A percentile compares a stretch with the other conserved stretches of the same genome.
Evolutionary conservation across 2,329 filamentous ascomycete species (phyloP).

Genomic region (Trichoderma pleuroti): DNA sequence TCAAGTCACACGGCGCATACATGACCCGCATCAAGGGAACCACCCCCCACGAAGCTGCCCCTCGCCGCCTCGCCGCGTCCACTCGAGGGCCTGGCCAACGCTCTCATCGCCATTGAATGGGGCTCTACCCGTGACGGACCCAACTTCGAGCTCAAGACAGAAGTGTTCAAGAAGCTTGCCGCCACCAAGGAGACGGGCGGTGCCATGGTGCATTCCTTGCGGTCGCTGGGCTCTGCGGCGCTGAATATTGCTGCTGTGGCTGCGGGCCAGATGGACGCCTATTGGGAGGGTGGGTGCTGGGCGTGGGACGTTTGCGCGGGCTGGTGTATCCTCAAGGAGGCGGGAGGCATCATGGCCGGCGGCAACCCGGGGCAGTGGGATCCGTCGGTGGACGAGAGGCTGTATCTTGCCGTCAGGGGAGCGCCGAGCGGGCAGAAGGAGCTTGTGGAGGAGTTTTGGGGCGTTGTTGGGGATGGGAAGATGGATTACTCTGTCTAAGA

Average conservation of each 20-base stretch:
- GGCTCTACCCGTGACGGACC: conserved; percentile 63
- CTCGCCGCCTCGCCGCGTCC: conserved; percentile 49
- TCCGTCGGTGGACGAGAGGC: conserved; percentile 54
- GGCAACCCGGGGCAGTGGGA: conserved; percentile 72
- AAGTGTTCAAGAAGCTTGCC: conserved; percentile 61
- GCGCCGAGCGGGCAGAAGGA: conserved; percentile 58
- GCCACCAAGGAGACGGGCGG: conserved; percentile 60
- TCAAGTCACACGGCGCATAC: conserved; percentile 65
- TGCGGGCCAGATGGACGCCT: conserved; percentile 66
- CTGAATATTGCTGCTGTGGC: conserved; percentile 72
- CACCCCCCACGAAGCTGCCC: conserved; percentile 38
- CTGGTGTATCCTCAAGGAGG: conserved; percentile 72
- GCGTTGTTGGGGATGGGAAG: conserved; percentile 51
- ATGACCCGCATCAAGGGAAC: conserved; percentile 44
- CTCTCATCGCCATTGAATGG: conserved; percentile 71
- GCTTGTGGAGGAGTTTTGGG: conserved; percentile 63
- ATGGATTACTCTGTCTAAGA: conserved; percentile 43
- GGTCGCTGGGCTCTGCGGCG: conserved; percentile 69
- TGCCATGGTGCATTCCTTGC: conserved; percentile 71
- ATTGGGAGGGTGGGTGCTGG: conserved; percentile 83
- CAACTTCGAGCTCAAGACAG: conserved; percentile 67
- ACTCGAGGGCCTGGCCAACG: conserved; percentile 56
- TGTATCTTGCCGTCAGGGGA: conserved; percentile 61
- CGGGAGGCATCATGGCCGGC: conserved; percentile 68
- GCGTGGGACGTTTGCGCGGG: conserved; percentile 83